Percentiles rank a stretch among this genome's conserved stretches.
Evolutionary conservation across 305 asterid species (phyloP).

Genomic region (Fraxinus xanthoxyloides): DNA sequence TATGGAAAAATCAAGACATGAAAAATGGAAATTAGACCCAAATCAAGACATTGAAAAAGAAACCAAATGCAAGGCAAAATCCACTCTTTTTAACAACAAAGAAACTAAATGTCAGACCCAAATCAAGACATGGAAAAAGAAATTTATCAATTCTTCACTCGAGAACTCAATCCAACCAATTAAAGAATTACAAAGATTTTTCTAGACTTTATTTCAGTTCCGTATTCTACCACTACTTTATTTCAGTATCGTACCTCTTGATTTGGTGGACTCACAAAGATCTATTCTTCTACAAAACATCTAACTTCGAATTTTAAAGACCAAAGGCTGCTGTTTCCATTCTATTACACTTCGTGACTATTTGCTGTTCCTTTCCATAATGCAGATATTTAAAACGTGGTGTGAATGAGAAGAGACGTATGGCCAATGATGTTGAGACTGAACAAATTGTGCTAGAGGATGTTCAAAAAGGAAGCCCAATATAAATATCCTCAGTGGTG

Average conservation of each 20-base stretch:
- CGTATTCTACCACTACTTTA: background rate
- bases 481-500: constrained; percentile 75
- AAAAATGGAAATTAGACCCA: too few species aligned
- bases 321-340: background rate
- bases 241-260: background rate
- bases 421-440: constrained; percentile 96
- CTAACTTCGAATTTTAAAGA: background rate
- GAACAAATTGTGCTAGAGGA: constrained; percentile 88
- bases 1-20: too few species aligned
- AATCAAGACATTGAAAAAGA: too few species aligned
- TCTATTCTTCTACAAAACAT: background rate
- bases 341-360: background rate
- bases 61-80: background rate
- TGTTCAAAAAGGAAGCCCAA: constrained; percentile 45
- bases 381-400: constrained; percentile 82
- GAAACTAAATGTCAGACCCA: background rate
- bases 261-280: constrained; percentile 12
- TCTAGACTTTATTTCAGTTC: too few species aligned
- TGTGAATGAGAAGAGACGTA: constrained; percentile 89
- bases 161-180: constrained; percentile 10
- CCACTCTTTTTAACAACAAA: background rate
- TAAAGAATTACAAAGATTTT: background rate
- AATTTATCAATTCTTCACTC: background rate
- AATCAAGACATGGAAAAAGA: background rate
- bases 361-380: constrained; percentile 19